Evolutionary conservation across 2,329 filamentous ascomycete genomes (phyloP), one percentile per base, ranked within the genome.

Genomic region (Ophiosphaerella herpotricha): DNA sequence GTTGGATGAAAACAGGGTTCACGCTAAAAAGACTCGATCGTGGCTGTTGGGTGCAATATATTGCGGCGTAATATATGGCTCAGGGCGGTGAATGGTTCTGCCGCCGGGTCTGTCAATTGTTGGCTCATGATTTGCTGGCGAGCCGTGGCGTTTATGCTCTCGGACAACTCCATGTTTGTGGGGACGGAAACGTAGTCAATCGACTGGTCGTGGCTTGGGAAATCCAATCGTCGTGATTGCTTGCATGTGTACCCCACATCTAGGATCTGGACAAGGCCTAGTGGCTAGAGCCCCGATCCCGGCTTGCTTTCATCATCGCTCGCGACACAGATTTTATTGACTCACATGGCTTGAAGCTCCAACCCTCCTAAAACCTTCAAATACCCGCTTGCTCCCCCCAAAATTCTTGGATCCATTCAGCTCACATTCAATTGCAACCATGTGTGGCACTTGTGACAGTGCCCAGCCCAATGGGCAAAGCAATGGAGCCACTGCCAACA

Each of bases 401-500:
- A 29, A 54, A 48, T 7, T 39, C 13, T 59, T 48, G 46, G 41
- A 37, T 21, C 34, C 39, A 33, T 47, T 45, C 46, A 42, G 48
- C 52, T 49, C 35, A 46, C 48, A 40, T 24, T 44, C 41, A 46
- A 41, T 43, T 39, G 42, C 54, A 63, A 74, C 40, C 46, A 80
- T 79, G 77, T 79, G 77, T 63, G 75, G 76, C 48, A 72, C 75
- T 29, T 74, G 71, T 61, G 74, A 77, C 51, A 57, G 57, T 44
- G 67, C 71, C 48, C 61, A 64, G 34, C 57, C 64, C 40, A 50
- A 74, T 57, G 64, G 76, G 60, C 74, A 71, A 53, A 48, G 70
- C 68, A 71, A 74, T 48, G 49, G 64, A 70, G 82, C 80, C 72
- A 78, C 80, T 72, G 78, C 74, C 41, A 67, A 74, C 60, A 71